Evolutionary conservation across 495 filamentous ascomycete genomes (phyloP).

Genomic region (Aspergillus sparsus): DNA sequence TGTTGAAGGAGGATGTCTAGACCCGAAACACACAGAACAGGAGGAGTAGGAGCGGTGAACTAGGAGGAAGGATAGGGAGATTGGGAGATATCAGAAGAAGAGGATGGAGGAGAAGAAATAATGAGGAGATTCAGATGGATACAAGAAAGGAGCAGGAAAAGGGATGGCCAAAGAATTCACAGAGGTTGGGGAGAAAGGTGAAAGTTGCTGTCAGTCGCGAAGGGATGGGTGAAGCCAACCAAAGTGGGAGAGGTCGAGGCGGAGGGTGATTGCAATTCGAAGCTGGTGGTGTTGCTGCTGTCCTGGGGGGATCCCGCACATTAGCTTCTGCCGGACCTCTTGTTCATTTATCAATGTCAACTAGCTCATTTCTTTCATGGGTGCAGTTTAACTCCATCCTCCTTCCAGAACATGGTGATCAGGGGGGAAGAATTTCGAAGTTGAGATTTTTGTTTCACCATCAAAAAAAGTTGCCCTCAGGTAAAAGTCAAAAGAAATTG

Average conservation of each 20-base stretch:
- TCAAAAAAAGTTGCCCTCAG: too few species aligned
- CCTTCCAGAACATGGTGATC: slow-evolving; percentile 17
- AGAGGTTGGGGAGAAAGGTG: slow-evolving; percentile 22
- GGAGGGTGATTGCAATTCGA: slow-evolving; percentile 23
- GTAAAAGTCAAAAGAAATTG: too few species aligned
- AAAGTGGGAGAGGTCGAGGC: slow-evolving; percentile 28
- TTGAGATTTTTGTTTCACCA: background rate
- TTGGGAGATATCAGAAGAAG: too few species aligned
- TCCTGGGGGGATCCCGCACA: slow-evolving; percentile 24
- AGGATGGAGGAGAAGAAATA: slow-evolving; percentile 13
- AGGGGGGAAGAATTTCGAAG: slow-evolving; percentile 1
- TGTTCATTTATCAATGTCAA: slow-evolving; percentile 11
- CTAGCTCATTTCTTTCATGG: slow-evolving; percentile 17
- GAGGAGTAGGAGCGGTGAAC: slow-evolving; percentile 23
- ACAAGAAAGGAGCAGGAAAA: slow-evolving; percentile 14
- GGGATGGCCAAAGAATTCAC: slow-evolving; percentile 20
- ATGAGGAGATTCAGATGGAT: slow-evolving; percentile 26
- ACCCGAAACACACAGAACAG: slow-evolving; percentile 15
- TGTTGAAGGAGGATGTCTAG: slow-evolving; percentile 14
- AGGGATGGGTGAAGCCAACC: slow-evolving; percentile 19
- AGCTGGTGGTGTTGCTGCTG: slow-evolving; percentile 23
- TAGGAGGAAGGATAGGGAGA: slow-evolving; percentile 11
- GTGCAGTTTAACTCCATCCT: slow-evolving; percentile 14
- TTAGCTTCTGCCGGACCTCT: slow-evolving; percentile 6
- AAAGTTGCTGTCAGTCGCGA: slow-evolving; percentile 21